Evolutionary conservation across 2,329 filamentous ascomycete species (phyloP), one percentile per base, ranked within the genome.

Genomic region (Talaromyces amestolkiae): DNA sequence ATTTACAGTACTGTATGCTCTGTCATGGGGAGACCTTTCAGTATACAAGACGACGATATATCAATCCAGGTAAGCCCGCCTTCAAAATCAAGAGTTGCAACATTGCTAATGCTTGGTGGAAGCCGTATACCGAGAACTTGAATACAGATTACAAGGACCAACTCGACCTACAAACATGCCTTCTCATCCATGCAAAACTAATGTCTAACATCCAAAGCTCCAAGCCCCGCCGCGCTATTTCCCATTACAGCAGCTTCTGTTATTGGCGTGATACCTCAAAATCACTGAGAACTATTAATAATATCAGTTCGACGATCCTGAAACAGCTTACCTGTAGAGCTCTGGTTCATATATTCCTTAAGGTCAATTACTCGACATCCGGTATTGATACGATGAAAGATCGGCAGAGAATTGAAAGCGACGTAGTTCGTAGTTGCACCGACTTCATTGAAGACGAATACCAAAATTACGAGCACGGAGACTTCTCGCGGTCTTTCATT

Each of bases 181-280:
- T 49, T 49, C 45, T 49, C 24, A 49, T 49, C n/a, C 45, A 49
- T 49, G 45, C 45, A 11, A 49, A 49, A 49, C 11, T 49, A 27
- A 49, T 49, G 45, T 49, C 45, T 27, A 49, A 49, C 17, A 49
- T 49, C 24, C 45, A 49, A 27, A 49, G n/a, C 24, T 19, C 45
- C 8, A 49, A 27, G 19, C 45, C n/a, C n/a, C n/a, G 45, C 24
- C 45, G 45, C n/a, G n/a, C 45, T 49, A 49, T 13, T 5, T 49
- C 45, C 45, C 45, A 49, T 49, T 49, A 49, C 45, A 49, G 45
- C 45, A 49, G 45, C 45, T 49, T 49, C 45, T 49, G 45, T 49
- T 49, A 49, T 49, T 49, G 45, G 45, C 45, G 45, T 27, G 24
- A 27, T 22, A 49, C n/a, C n/a, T 49, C 45, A 49, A 49, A 49